Conservation (phyloP, 139 green algal genomes). For the Spirogloea muscicola region DNA sequence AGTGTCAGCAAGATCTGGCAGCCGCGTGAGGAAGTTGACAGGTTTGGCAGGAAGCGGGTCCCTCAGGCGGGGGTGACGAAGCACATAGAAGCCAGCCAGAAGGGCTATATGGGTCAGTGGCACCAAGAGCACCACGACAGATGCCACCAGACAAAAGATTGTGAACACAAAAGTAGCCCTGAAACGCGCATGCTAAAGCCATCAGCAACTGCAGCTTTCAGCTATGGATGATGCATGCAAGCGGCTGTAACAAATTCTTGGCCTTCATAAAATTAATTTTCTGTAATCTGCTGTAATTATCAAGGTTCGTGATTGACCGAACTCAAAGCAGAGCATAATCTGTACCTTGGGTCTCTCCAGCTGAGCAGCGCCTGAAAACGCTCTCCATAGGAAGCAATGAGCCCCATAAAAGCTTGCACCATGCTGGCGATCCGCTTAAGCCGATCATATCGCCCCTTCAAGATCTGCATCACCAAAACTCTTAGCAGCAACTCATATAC, state of each 20-base stretch:
- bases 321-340: background rate
- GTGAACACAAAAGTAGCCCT: conserved; percentile 8
- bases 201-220: no score
- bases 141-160: background rate
- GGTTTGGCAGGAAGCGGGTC: no score
- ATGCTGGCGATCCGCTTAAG: conserved; percentile 10
- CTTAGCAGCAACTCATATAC: no score
- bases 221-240: background rate
- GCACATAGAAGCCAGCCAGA: conserved; percentile 1
- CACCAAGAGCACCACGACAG: conserved; percentile 1
- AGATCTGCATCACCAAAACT: conserved; percentile 17
- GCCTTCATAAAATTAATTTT: background rate
- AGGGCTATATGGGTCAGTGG: conserved; percentile 6
- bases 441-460: conserved; percentile 31
- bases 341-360: conserved; percentile 25
- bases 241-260: background rate
- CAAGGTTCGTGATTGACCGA: background rate
- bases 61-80: conserved; percentile 19
- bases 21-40: no score
- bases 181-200: background rate
- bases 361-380: conserved; percentile 8
- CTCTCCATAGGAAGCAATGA: conserved; percentile 15
- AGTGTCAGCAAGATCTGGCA: no score
- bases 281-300: background rate
- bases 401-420: conserved; percentile 18